These are phyloP conservation scores for Williopsis jadinii DNA, from an alignment of 1,139 yeast genomes.

Conservation along the genomic window DNA sequence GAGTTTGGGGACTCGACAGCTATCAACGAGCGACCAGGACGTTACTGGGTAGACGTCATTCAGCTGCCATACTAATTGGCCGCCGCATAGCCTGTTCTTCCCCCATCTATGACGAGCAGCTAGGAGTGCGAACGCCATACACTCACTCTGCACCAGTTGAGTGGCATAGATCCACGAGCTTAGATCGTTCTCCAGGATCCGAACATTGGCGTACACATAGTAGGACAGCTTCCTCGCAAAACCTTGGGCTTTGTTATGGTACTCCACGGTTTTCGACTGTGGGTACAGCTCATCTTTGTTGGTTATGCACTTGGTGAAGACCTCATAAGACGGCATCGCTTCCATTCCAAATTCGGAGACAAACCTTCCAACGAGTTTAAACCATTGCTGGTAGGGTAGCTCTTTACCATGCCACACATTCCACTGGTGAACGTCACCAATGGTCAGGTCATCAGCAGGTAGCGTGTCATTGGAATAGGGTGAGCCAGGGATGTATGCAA, in stretches of 20 bases:
- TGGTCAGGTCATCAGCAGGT: constrained; percentile 9
- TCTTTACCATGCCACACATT: constrained; percentile 19
- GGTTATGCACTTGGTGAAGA: constrained; percentile 8
- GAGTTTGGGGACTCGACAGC: constrained; percentile 11
- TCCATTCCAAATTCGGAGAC: constrained; percentile 17
- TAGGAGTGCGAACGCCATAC: constrained; percentile 10
- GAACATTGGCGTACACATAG: constrained; percentile 11
- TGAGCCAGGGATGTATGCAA: constrained; percentile 13
- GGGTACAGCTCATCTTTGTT: constrained; percentile 10
- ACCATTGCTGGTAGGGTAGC: constrained; percentile 15
- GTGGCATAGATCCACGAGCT: constrained; percentile 15
- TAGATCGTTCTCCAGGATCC: constrained; percentile 4
- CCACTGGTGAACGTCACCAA: constrained; percentile 18
- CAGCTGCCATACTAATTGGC: constrained; percentile 17
- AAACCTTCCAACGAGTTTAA: constrained; percentile 11
- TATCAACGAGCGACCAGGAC: constrained; percentile 16
- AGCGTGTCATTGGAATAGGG: constrained; percentile 9
- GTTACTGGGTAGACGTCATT: constrained; percentile 16
- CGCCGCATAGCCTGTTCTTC: constrained; percentile 9
- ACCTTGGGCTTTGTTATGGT: constrained; percentile 15
- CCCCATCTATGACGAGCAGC: constrained; percentile 15
- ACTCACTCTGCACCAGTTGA: constrained; percentile 14
- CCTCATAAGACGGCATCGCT: constrained; percentile 9
- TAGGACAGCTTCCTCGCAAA: constrained; percentile 11
- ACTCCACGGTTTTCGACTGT: constrained; percentile 10